These are phyloP conservation scores for Sarocladium brachiariae DNA, from an alignment of 2,329 filamentous ascomycete species.

Conservation along the genomic window DNA sequence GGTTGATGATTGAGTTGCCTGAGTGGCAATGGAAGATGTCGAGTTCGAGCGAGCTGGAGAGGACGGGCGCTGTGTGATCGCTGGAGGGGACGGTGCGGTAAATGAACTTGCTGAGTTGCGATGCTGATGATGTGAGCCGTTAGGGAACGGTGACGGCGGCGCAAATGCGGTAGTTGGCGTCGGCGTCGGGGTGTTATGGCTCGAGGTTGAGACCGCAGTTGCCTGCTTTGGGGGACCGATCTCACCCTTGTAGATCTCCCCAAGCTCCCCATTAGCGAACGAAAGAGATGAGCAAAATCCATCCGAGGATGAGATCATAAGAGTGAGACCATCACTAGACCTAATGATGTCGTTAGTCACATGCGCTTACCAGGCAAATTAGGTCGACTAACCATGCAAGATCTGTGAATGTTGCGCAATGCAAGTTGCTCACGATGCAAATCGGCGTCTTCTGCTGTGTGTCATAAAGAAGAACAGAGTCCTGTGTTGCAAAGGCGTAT, in stretches of 20 bases:
- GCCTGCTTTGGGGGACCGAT: constrained; percentile 42
- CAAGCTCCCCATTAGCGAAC: constrained; percentile 77
- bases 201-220: constrained; percentile 39
- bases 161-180: constrained; percentile 61
- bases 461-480: constrained; percentile 90
- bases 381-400: constrained; percentile 70
- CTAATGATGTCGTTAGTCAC: constrained; percentile 26
- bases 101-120: constrained; percentile 48
- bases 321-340: constrained; percentile 44
- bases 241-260: constrained; percentile 70
- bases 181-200: constrained; percentile 61
- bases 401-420: constrained; percentile 96
- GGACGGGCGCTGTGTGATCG: constrained; percentile 57
- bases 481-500: constrained; percentile 94
- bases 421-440: constrained; percentile 91
- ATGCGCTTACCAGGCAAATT: not conserved
- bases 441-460: constrained; percentile 93
- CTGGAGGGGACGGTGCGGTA: constrained; percentile 49
- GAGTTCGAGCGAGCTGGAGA: constrained; percentile 84
- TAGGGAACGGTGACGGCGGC: constrained; percentile 51
- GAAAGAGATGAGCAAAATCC: constrained; percentile 92
- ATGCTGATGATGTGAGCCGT: constrained; percentile 43
- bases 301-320: constrained; percentile 96
- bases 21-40: constrained; percentile 70
- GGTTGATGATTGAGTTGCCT: constrained; percentile 32